Evolutionary conservation across 768 basidiomycete species (phyloP), one percentile per base, ranked within the genome.

Genomic region (Tylopilus plumbeoviolaceoides): DNA sequence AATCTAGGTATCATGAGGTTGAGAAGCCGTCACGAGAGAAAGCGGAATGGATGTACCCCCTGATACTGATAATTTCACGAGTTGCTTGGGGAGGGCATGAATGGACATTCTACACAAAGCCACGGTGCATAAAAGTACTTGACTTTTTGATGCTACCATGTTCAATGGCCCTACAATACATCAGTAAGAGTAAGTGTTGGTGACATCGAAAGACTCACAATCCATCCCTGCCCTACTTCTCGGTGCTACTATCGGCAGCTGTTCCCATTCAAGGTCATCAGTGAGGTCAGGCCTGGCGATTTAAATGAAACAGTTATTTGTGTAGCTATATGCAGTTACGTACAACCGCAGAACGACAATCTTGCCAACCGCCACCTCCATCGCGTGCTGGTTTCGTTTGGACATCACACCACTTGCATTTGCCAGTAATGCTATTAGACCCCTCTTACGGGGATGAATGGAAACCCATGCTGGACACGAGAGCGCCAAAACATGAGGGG

Each of bases 71-170:
- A 31, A 12, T 8, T 48, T 61, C 25, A 39, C 18, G 40, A 57
- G 65, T 38, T 59, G 64, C 54, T 64, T 70, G 10, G 83, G 84
- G 25, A 81, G 64, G 38, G 64, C 42, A 52, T 83, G 75, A 3
- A 82, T 65, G 21, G 74, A 64, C 21, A 70, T 73, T 57, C 71
- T 72, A 27, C 72, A 57, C 33, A 79, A 72, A 2, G 84, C 76
- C 5, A 78, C 57, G 8, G 78, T 75, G 59, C 81, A 85, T 9
- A 88, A 54, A 38, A 88, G 71, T 11, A 72, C 67, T 46, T 74
- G 69, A 59, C 85, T 89, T 30, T 79, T 87, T 5, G 89, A 91
- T 4, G 76, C 49, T 1, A 69, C 67, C 15, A 78, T 76, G 54
- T 73, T 76, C 25, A 83, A 63, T 4, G 87, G 84, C 51, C 86